Conservation (phyloP, 1,284 basidiomycete genomes). For the Naganishia cerealis region DNA sequence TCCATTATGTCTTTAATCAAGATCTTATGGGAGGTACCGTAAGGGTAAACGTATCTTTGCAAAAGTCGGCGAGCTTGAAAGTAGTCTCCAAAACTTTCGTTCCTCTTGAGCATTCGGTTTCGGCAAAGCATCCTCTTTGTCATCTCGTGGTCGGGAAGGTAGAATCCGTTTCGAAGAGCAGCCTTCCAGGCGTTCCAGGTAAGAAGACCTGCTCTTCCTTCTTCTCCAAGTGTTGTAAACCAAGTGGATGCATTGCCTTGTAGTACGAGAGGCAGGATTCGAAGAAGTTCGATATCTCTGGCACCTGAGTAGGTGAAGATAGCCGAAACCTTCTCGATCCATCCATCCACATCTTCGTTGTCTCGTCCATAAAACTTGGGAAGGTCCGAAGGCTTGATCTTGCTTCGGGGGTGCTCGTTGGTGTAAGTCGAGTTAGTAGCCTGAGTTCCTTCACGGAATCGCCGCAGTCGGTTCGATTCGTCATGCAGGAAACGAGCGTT, state of each 20-base stretch:
- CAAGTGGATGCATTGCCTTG: conserved; percentile 20
- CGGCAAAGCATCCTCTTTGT: conserved; percentile 1
- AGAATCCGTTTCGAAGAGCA: conserved; percentile 26
- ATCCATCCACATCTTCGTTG: conserved; percentile 23
- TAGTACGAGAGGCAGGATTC: conserved; percentile 12
- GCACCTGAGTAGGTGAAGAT: too few relatives aligned
- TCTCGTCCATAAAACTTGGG: conserved; percentile 1
- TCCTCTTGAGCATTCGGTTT: not conserved
- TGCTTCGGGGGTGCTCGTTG: conserved; percentile 10
- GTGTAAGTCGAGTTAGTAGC: conserved; percentile 1
- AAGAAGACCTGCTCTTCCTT: not conserved
- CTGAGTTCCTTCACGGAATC: conserved; percentile 6
- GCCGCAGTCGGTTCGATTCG: not conserved
- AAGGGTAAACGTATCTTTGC: conserved; percentile 22
- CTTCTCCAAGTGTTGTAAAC: conserved; percentile 15
- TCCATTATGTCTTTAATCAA: conserved; percentile 23
- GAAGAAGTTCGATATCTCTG: conserved; percentile 12
- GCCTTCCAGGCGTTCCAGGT: conserved; percentile 25
- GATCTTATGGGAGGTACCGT: conserved; percentile 2
- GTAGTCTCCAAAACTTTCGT: conserved; percentile 19
- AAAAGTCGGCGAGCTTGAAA: conserved; percentile 14
- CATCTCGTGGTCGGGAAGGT: conserved; percentile 21
- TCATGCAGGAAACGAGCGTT: not conserved
- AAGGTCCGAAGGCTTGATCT: conserved; percentile 15
- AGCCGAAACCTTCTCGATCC: conserved; percentile 26